Evolutionary conservation across 73 alveolate species (phyloP), one percentile per base, ranked within the genome.

Genomic region (Breviolum minutum): DNA sequence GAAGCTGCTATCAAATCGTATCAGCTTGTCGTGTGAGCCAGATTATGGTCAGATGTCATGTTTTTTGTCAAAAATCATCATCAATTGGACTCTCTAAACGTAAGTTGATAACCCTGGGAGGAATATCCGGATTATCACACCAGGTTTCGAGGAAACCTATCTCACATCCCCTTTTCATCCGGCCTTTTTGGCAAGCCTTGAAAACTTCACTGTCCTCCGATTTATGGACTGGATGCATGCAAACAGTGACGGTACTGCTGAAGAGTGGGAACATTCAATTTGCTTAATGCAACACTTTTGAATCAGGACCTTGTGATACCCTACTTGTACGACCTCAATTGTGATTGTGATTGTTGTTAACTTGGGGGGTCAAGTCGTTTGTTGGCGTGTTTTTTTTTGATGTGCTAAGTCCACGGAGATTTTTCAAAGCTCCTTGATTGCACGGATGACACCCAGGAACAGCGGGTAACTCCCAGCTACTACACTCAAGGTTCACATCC

Each of bases 151-250:
- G 22, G 98, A 92, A 62, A 74, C 80, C 16, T 92, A 74, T 30
- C 61, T 10, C 32, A 91, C 97, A 30, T 83, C 92, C 62, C 92
- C 92, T 12, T 92, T 92, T 30, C 98, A 92, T 84, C 98, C 98
- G 2, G 98, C 98, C 10, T 92, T 92, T 68, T 80, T 92, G 61
- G 98, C 98, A 13, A 92, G 98, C 90, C 91, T 92, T 11, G 98
- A 92, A n/a, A 81, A 81, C 91, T 92, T 92, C 81, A 73, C 98
- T 16, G 98, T 92, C 22, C 91, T 92, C 22, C 77, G 98, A 12
- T 92, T 92, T 54, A 92, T 92, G 98, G 98, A 92, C 66, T 92
- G 98, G 98, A 92, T 92, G 98, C 98, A 92, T 62, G 98, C 98
- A 73, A 92, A 92, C 81, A 92, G 98, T 20, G 91, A n/a, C 82